Evolutionary conservation across 306 rosid genomes (phyloP), one percentile per base, ranked within the genome.

Genomic region (Vigna mungo): DNA sequence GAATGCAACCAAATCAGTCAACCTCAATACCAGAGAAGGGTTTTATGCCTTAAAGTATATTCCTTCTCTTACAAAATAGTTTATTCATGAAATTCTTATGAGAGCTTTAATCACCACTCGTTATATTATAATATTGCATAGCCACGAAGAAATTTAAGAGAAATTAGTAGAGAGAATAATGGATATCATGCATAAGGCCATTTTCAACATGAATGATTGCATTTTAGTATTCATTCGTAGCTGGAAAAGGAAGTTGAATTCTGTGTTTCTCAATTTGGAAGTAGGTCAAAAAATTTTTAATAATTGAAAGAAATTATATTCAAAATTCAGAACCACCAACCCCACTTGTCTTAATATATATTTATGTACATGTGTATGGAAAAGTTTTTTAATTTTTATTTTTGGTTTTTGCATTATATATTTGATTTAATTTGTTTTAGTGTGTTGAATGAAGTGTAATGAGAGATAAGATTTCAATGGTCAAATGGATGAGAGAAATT

Each of bases 1-100:
- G 69, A 49, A 58, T 71, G 86, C 70, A 75, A 61, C 71, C 47
- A 61, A 85, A 63, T 10, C 37, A 82, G 77, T 79, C 88, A 85
- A 81, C 18, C 72, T 67, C 14, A 59, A 49, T 37, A 77, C 66
- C 37, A 3, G 37, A 63, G 7, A 59, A 62, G 21, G 30, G 25
- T 58, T 51, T 59, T 60, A 11, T 52, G 21, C 68, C 51, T 54
- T 68, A 4, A 5, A 44, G 75, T 44, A 84, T 72, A 72, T 81
- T 5, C 74, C 85, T 10, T 72, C 3, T 16, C 51, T 55, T 43
- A 6, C 20, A 54, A 59, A n/a, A 51, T 81, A n/a, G 6, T 76
- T 68, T 52, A 71, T 56, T 76, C 49, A 30, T 16, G 3, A 17
- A 34, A 71, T 70, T 76, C 37, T 69, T 41, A 52, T 2, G 20